These are phyloP conservation scores for Chalciporus sp. DNA, from an alignment of 1,284 basidiomycete species.

Conservation along the genomic window DNA sequence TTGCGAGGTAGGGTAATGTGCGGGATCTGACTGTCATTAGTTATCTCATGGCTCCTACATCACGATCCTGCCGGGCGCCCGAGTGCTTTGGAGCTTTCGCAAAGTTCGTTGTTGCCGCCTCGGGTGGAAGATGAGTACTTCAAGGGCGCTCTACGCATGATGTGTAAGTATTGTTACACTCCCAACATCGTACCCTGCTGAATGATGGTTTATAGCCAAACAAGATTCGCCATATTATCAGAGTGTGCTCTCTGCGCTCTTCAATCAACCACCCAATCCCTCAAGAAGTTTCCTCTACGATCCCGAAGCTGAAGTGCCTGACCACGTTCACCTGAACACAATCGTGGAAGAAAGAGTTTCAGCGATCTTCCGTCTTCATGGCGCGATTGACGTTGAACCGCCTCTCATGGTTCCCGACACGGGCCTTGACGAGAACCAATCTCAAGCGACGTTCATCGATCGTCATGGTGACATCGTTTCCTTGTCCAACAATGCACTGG, in stretches of 20 bases:
- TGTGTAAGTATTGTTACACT: slow-evolving; percentile 53
- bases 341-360: slow-evolving; percentile 79
- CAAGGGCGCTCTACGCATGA: slow-evolving; percentile 76
- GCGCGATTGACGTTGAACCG: slow-evolving; percentile 85
- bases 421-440: slow-evolving; percentile 35
- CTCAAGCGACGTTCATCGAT: slow-evolving; percentile 78
- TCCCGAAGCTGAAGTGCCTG: slow-evolving; percentile 65
- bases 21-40: slow-evolving; percentile 37
- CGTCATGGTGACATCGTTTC: slow-evolving; percentile 80
- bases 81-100: slow-evolving; percentile 82
- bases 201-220: slow-evolving; percentile 49
- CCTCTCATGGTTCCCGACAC: slow-evolving; percentile 75
- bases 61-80: slow-evolving; percentile 86
- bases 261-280: slow-evolving; percentile 68
- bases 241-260: slow-evolving; percentile 69
- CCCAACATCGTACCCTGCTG: background rate
- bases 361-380: slow-evolving; percentile 83
- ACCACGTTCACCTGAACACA: slow-evolving; percentile 74
- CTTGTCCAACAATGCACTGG: slow-evolving; percentile 76
- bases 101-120: slow-evolving; percentile 76
- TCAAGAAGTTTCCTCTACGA: slow-evolving; percentile 83
- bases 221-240: slow-evolving; percentile 74
- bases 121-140: slow-evolving; percentile 85
- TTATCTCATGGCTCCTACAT: slow-evolving; percentile 81
- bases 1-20: background rate